Evolutionary conservation across 2,329 filamentous ascomycete species (phyloP).

Genomic region (Epichloe hybrida): DNA sequence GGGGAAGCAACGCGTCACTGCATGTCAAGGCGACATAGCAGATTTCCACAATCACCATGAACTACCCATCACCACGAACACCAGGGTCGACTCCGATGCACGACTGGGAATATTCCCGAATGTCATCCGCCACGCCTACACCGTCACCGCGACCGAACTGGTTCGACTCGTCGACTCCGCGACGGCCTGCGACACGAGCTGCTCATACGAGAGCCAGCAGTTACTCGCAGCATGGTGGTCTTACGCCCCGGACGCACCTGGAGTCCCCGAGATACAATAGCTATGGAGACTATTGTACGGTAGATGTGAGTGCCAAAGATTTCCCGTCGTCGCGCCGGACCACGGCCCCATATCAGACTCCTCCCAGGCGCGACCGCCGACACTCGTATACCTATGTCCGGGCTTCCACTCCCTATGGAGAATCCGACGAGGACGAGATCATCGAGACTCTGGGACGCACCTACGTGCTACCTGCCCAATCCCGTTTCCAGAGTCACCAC

Average conservation of each 20-base stretch:
- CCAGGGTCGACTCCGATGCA: slow-evolving; percentile 34
- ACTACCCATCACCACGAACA: slow-evolving; percentile 26
- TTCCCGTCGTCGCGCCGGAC: slow-evolving; percentile 32
- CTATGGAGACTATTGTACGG: slow-evolving; percentile 49
- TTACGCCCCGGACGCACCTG: slow-evolving; percentile 32
- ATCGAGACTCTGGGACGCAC: slow-evolving; percentile 38
- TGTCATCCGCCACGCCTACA: slow-evolving; percentile 41
- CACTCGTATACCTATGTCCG: slow-evolving; percentile 45
- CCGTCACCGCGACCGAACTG: slow-evolving; percentile 42
- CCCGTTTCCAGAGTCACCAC: slow-evolving; percentile 24
- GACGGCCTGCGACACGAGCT: slow-evolving; percentile 41
- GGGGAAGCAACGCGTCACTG: slow-evolving; percentile 1
- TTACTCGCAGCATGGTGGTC: slow-evolving; percentile 22
- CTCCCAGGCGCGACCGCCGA: slow-evolving; percentile 37
- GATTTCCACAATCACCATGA: slow-evolving; percentile 26
- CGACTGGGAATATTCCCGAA: slow-evolving; percentile 39
- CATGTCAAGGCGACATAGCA: slow-evolving; percentile 20
- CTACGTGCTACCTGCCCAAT: slow-evolving; percentile 38
- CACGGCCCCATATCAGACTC: slow-evolving; percentile 19
- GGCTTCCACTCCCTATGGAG: slow-evolving; percentile 44
- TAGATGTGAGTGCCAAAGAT: slow-evolving; percentile 49
- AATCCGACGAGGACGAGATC: slow-evolving; percentile 51
- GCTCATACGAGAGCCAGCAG: slow-evolving; percentile 24
- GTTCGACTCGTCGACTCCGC: slow-evolving; percentile 33
- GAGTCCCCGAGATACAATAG: slow-evolving; percentile 50